phyloP scores from a whole-genome alignment of 2,329 filamentous ascomycete genomes.

The Aaosphaeria arxii region DNA sequence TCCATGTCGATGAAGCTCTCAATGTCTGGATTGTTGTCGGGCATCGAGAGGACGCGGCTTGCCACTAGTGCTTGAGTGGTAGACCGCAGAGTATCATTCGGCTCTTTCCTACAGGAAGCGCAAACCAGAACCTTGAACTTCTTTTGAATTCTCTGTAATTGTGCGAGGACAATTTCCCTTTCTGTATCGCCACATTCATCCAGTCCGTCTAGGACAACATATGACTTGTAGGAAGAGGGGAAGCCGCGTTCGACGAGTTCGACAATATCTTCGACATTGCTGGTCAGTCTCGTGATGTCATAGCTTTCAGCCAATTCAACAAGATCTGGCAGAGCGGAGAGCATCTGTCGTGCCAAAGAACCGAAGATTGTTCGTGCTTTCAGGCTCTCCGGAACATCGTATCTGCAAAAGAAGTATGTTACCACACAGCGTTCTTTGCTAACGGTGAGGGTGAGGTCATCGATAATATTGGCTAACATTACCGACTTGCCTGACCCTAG shows the following conservation, averaged over 20 bases:
- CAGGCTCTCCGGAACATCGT: slow-evolving; percentile 20
- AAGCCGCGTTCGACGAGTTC: slow-evolving; percentile 15
- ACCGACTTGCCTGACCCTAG: slow-evolving; percentile 48
- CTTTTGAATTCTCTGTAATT: slow-evolving; percentile 18
- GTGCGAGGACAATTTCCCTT: slow-evolving; percentile 9
- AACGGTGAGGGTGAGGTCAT: slow-evolving; percentile 14
- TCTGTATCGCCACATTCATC: slow-evolving; percentile 26
- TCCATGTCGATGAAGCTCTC: slow-evolving; percentile 23
- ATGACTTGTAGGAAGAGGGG: slow-evolving; percentile 14
- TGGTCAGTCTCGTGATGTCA: neutral
- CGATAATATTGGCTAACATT: slow-evolving; percentile 43
- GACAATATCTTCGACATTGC: slow-evolving; percentile 11
- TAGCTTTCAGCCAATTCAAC: slow-evolving; percentile 1
- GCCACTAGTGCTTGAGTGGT: slow-evolving; percentile 1
- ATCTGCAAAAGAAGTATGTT: slow-evolving; percentile 26
- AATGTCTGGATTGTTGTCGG: slow-evolving; percentile 18
- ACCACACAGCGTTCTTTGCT: slow-evolving; percentile 3
- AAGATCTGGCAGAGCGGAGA: slow-evolving; percentile 22
- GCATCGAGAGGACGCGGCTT: slow-evolving; percentile 11
- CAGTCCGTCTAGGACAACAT: slow-evolving; percentile 35
- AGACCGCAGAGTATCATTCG: slow-evolving; percentile 7
- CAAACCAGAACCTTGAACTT: slow-evolving; percentile 18
- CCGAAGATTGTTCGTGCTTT: slow-evolving; percentile 21
- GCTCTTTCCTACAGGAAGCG: slow-evolving; percentile 19
- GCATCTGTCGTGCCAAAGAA: slow-evolving; percentile 35